Evolutionary conservation across 768 basidiomycete genomes (phyloP).

Genomic region (Rhizopogon roseolus): DNA sequence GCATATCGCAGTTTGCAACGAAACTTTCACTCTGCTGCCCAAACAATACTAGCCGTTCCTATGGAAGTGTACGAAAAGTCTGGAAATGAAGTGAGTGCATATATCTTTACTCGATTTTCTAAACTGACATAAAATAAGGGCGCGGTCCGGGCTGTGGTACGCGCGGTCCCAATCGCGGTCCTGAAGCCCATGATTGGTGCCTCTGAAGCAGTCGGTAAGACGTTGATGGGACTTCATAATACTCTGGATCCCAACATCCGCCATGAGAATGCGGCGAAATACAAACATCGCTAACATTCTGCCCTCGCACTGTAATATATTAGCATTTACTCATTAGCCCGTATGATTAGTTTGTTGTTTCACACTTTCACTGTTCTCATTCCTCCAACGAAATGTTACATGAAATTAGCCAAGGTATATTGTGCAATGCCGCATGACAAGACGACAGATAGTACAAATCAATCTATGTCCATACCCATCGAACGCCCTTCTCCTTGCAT

Average conservation of each 20-base stretch:
- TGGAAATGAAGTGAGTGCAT: constrained; percentile 70
- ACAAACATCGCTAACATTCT: constrained; percentile 65
- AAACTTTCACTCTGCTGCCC: constrained; percentile 91
- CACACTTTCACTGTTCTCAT: neutral
- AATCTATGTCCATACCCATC: constrained; percentile 91
- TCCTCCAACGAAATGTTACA: neutral
- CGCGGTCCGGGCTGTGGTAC: constrained; percentile 87
- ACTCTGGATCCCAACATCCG: constrained; percentile 82
- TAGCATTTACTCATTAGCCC: neutral
- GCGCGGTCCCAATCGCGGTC: constrained; percentile 96
- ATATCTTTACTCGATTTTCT: neutral
- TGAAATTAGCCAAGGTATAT: neutral
- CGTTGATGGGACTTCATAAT: constrained; percentile 89
- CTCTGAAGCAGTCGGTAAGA: constrained; percentile 94
- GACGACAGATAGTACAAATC: constrained; percentile 12
- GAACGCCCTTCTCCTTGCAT: constrained; percentile 79
- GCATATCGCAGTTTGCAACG: constrained; percentile 87
- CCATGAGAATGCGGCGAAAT: constrained; percentile 87
- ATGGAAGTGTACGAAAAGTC: constrained; percentile 99
- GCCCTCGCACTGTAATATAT: constrained; percentile 17
- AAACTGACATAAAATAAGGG: constrained; percentile 46
- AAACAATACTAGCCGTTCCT: constrained; percentile 96
- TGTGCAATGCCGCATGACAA: neutral
- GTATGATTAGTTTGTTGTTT: neutral
- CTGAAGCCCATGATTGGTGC: constrained; percentile 98